A percentile compares a stretch with the other conserved stretches of the same genome.
Evolutionary conservation across 768 basidiomycete genomes (phyloP).

Genomic region (Lentinula sp.): DNA sequence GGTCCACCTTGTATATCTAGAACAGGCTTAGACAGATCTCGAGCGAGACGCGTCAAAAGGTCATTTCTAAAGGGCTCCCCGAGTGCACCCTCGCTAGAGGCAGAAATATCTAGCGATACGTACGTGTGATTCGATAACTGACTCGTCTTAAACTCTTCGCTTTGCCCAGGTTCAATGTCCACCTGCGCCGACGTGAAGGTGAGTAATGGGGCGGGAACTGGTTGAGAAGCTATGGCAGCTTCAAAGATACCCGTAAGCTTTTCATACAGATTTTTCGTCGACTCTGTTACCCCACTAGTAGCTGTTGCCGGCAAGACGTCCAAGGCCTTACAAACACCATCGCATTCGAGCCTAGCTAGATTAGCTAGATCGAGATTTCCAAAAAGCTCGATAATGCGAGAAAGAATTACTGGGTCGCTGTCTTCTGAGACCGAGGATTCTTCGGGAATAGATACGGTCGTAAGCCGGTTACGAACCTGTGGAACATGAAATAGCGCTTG

Average conservation of each 20-base stretch:
- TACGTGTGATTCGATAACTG: not conserved
- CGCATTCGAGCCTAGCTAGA: not conserved
- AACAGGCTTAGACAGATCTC: not conserved
- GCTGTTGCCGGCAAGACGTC: not conserved
- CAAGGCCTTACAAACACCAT: not conserved
- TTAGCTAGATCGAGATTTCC: not conserved
- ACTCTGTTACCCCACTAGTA: not conserved
- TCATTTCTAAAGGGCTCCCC: not conserved
- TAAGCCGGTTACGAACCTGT: not conserved
- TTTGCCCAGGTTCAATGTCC: not conserved
- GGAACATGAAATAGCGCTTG: conserved; percentile 2
- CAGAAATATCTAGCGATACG: not conserved
- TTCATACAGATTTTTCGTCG: not conserved
- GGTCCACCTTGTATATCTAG: not conserved
- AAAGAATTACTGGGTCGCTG: not conserved
- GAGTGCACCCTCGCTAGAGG: not conserved
- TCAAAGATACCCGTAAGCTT: not conserved
- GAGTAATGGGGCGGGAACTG: not conserved
- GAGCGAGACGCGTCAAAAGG: not conserved
- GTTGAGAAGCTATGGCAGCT: not conserved
- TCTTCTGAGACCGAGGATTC: not conserved
- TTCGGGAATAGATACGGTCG: not conserved
- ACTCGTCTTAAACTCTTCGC: not conserved
- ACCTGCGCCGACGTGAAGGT: not conserved
- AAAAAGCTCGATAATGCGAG: not conserved